Base-by-base conservation (phyloP, 768 basidiomycete genomes). In the Phylloporus arenicola region DNA sequence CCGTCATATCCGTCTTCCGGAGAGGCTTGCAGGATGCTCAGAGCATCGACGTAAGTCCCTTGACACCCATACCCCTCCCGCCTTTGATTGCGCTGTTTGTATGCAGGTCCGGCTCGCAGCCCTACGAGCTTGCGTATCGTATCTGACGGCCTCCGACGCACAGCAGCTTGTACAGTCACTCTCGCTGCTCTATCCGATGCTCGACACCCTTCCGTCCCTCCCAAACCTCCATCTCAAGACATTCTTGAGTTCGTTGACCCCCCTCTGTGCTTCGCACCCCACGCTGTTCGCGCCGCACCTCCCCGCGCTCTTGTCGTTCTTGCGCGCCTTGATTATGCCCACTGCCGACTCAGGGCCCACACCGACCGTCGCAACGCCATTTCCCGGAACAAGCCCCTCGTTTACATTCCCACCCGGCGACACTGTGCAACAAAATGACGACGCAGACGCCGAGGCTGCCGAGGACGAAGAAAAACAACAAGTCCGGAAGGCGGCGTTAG, bases 201-300 rank as follows among this genome's bases (percentile, higher is more conserved):
- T 88, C 45, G 83, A 84, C 49, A 86, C 84, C 3, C 78, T 91
- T 24, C 83, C 84, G 3, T 61, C 74, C 0, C 77, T 88, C 41
- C 75, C 76, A 6, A 71, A 71, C 37, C 54, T 69, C 2, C 73
- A 83, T 49, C 75, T 87, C 1, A 81, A 86, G 6, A 71, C 74
- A 1, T 89, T 89, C 65, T 73, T 91, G 41, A 70, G 76, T 14
- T 77, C 82, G 3, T 71, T 92, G 17, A 88, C 84, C 0, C 85
- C 88, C 0, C 77, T 92, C 12, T 81, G 84, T 24, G 69, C 78
- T 6, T 75, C 82, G 2, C 77, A 86, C 51, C 84, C 90, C 0
- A 69, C 72, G 1, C 72, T 92, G n/a, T 93, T 93, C 59, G 73
- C 76, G 19, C 81, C 85, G 0, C 90, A 92, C 61, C 72, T 92